Conservation (phyloP, 179 eudicot species). For the Amaranthus tricolor region DNA sequence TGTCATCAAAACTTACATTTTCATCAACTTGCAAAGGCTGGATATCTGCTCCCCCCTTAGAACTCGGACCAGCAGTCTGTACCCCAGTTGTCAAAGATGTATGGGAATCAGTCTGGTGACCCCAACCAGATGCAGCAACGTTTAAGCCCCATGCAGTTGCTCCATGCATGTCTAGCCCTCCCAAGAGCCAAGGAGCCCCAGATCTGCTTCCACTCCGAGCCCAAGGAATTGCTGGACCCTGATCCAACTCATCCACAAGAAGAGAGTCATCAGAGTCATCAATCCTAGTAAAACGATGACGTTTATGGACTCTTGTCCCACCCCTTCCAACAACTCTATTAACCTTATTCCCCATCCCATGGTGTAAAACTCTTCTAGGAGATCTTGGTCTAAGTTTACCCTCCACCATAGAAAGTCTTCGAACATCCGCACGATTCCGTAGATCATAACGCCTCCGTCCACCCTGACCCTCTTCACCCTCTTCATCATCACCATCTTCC, state of each 20-base stretch:
- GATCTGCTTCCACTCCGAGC: conserved; percentile 86
- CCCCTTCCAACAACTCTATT: conserved; percentile 86
- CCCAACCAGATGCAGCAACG: conserved; percentile 99
- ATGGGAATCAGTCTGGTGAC: conserved; percentile 75
- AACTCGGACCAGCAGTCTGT: conserved; percentile 99
- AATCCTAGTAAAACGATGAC: conserved; percentile 79
- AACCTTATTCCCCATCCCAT: conserved; percentile 91
- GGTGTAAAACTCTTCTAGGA: conserved; percentile 87
- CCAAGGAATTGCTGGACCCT: conserved; percentile 94
- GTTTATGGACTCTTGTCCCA: conserved; percentile 87
- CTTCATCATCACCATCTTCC: conserved; percentile 63
- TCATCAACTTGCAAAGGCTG: conserved; percentile 97
- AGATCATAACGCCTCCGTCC: conserved; percentile 94
- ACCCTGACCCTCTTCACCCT: conserved; percentile 79
- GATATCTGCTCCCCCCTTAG: conserved; percentile 99
- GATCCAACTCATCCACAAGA: conserved; percentile 97
- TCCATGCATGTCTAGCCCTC: conserved; percentile 87
- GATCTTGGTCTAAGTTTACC: conserved; percentile 89
- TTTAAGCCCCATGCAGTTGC: conserved; percentile 86
- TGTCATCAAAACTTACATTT: conserved; percentile 86
- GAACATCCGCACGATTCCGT: conserved; percentile 88
- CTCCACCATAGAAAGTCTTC: conserved; percentile 72
- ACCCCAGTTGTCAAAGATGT: conserved; percentile 65
- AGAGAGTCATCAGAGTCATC: conserved; percentile 99
- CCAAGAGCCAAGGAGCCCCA: conserved; percentile 93